A percentile compares a stretch with the other conserved stretches of the same genome.
Evolutionary conservation across 2,329 filamentous ascomycete genomes (phyloP).

Genomic region (Nemania sp.): DNA sequence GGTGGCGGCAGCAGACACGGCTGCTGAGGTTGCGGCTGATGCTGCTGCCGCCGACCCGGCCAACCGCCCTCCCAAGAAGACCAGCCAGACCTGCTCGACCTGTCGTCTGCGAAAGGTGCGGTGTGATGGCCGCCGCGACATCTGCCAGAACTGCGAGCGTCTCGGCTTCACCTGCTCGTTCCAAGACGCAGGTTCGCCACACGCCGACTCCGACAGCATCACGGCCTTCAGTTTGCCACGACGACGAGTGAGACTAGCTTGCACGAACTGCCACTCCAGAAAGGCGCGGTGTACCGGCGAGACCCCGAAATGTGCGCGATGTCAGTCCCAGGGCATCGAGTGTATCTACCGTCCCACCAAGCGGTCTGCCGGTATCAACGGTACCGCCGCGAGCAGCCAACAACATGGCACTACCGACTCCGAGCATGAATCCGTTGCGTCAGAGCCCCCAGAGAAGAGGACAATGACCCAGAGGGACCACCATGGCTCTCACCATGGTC

Average conservation of each 20-base stretch:
- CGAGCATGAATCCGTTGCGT: constrained; percentile 51
- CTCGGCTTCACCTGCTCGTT: constrained; percentile 70
- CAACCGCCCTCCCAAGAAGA: constrained; percentile 50
- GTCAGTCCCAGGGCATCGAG: constrained; percentile 64
- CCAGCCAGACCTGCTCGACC: constrained; percentile 63
- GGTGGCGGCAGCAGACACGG: constrained; percentile 51
- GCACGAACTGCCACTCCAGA: constrained; percentile 68
- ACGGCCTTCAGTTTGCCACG: constrained; percentile 61
- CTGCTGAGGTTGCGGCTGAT: constrained; percentile 52
- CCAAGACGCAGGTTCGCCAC: constrained; percentile 58
- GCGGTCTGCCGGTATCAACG: constrained; percentile 46
- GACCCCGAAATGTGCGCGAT: constrained; percentile 65
- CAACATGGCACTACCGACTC: constrained; percentile 49
- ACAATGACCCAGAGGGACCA: constrained; percentile 49
- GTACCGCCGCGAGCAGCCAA: constrained; percentile 37
- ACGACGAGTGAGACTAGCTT: constrained; percentile 67
- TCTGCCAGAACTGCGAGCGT: constrained; percentile 70
- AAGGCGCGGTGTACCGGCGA: constrained; percentile 71
- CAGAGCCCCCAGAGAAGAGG: constrained; percentile 52
- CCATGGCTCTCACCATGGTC: constrained; percentile 50
- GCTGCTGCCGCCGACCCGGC: constrained; percentile 51
- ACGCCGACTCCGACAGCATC: constrained; percentile 51
- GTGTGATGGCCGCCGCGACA: constrained; percentile 65
- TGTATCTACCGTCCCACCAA: constrained; percentile 63
- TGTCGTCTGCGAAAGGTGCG: constrained; percentile 69